Percentiles rank a stretch among this genome's conserved stretches.
These are phyloP conservation scores for Exophiala spinifera DNA, from an alignment of 2,329 filamentous ascomycete genomes.

Conservation along the genomic window DNA sequence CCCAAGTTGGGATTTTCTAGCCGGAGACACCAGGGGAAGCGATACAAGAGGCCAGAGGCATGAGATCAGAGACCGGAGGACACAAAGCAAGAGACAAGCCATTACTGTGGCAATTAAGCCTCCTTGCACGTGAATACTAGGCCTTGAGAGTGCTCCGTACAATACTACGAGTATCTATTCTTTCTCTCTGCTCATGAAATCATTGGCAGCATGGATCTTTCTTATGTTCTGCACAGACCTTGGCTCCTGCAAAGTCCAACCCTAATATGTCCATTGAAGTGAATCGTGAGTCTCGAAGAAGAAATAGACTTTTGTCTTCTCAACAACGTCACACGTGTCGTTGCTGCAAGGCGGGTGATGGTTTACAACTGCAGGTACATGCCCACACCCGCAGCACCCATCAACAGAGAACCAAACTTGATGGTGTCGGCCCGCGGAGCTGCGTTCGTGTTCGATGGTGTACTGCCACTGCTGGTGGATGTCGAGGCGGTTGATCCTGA, in stretches of 20 bases:
- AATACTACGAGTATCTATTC: too few relatives aligned
- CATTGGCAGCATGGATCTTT: slow-evolving; percentile 6
- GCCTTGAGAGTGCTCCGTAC: too few relatives aligned
- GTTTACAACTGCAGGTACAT: slow-evolving; percentile 21
- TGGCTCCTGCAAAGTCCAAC: slow-evolving; percentile 21
- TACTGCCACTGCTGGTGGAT: slow-evolving; percentile 11
- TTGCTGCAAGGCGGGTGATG: too few relatives aligned
- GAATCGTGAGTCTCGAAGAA: slow-evolving; percentile 18
- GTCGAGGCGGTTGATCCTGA: slow-evolving; percentile 6
- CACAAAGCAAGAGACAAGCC: too few relatives aligned
- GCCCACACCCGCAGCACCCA: slow-evolving; percentile 18
- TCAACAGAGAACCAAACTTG: slow-evolving; percentile 14
- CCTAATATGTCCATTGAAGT: slow-evolving; percentile 24
- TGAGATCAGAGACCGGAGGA: too few relatives aligned
- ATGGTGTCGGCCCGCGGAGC: slow-evolving; percentile 15
- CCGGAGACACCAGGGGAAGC: too few relatives aligned
- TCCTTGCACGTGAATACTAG: too few relatives aligned
- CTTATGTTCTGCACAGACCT: slow-evolving; percentile 1
- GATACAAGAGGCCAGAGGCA: too few relatives aligned
- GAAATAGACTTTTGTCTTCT: too few relatives aligned
- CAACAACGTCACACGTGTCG: too few relatives aligned
- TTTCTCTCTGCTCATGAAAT: slow-evolving; percentile 15
- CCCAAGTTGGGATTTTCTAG: too few relatives aligned
- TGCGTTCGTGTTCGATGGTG: slow-evolving; percentile 20
- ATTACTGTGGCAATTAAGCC: too few relatives aligned